Evolutionary conservation across 345 rosid species (phyloP), one percentile per base, ranked within the genome.

Genomic region (Iberis pinnata): DNA sequence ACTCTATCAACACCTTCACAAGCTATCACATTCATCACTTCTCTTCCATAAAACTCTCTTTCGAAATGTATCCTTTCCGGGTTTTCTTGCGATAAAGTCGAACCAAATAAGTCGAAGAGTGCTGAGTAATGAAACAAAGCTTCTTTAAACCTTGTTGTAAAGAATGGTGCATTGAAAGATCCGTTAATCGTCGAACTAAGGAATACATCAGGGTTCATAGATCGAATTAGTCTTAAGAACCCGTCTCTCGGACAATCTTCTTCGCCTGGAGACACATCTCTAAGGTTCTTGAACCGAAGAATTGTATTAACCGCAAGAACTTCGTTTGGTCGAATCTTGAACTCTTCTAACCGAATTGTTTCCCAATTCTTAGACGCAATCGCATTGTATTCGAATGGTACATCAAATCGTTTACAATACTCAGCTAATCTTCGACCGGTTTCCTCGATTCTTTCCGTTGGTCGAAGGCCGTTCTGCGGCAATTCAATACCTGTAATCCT

Each of bases 401-500:
- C 83, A 3, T 69, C 68, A 53, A 84, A 86, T 33, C 84, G 78
- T 59, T 78, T 64, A 32, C 98, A 92, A 58, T 85, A 88, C 20
- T 60, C 74, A 11, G 70, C 72, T 18, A 92, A 64, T 25, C 83
- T 82, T 12, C 73, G 71, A 24, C 98, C 94, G 1, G 94, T 83
- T 64, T 80, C 94, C 48, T 77, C 79, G 22, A 83, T 72, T 43
- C 76, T 72, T 57, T 83, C 85, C 7, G 80, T 60, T 5, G 94
- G 97, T 13, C 83, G 76, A 55, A 83, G 68, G 38, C 98, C 95
- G 6, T 72, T 65, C 14, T 75, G 80, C 13, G 98, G 97, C 53
- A 83, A 49, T 63, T 92, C 98, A 29, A 92, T 80, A 29, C 97
- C 98, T 0, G 97, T 92, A 14, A 92, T 76, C 32, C 95, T 77